Evolutionary conservation across 2,329 filamentous ascomycete species (phyloP), one percentile per base, ranked within the genome.

Genomic region (Botrytis paeoniae): DNA sequence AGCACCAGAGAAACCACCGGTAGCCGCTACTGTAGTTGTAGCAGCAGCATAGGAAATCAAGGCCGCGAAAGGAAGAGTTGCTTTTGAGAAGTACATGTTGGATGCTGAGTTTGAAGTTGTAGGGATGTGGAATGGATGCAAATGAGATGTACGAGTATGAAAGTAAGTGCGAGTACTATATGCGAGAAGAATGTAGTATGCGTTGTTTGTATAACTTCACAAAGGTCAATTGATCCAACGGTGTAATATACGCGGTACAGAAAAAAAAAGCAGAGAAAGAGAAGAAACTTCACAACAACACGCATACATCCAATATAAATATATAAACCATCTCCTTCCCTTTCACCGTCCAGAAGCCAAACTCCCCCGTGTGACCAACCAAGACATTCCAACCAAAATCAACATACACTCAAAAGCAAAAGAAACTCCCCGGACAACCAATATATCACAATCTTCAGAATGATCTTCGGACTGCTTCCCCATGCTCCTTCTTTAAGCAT

Each of bases 21-120:
- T 62, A 14, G 57, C 45, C 1, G 71, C 74, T n/a, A 75, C 29
- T 4, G 60, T 70, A 51, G 64, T 70, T 20, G 74, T 77, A 41
- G 79, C 76, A 18, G 77, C 75, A n/a, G 77, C 75, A 62, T 80
- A 71, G 62, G 81, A 78, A 48, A 81, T 39, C 66, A 79, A 76
- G 45, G 79, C 69, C 45, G 80, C 69, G 62, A 79, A 70, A 16
- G 76, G 74, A 48, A 79, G 73, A 63, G 78, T 71, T 22, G 41
- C 39, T 37, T 48, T 69, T 25, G 71, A 65, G 73, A 73, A 73
- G 22, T 75, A 71, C 75, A 76, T 76, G 51, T 73, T 75, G 37
- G 20, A 63, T 14, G 22, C 43, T 61, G 9, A 62, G 14, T 6
- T 41, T n/a, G 59, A 62, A 12, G 14, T 70, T 61, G 10, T 60